Conservation (phyloP, 2,329 filamentous ascomycete species). For the Tolypocladium amazonense region DNA sequence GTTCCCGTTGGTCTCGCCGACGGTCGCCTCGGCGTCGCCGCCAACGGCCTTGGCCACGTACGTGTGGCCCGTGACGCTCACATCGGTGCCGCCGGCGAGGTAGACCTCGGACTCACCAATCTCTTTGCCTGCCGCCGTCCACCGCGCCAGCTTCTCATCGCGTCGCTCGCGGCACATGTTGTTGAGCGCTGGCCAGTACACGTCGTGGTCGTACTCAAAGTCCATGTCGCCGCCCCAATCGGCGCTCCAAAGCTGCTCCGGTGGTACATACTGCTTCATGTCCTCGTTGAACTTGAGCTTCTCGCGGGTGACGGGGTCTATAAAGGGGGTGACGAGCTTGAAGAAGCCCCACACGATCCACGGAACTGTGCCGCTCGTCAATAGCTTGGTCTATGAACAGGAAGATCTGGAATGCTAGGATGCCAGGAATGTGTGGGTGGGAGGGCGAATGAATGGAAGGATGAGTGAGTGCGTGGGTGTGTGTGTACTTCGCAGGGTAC, state of each 20-base stretch:
- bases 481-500: not conserved
- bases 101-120: constrained; percentile 85
- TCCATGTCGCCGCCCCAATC: constrained; percentile 67
- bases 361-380: constrained; percentile 51
- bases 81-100: constrained; percentile 51
- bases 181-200: constrained; percentile 82
- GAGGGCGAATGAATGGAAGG: not conserved
- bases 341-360: constrained; percentile 92
- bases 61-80: constrained; percentile 22
- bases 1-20: not conserved
- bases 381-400: not conserved
- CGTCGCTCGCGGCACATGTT: constrained; percentile 57
- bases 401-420: not conserved
- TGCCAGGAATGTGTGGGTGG: too few species aligned
- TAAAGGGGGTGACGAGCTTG: constrained; percentile 91
- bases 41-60: constrained; percentile 8
- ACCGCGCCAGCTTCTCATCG: constrained; percentile 54
- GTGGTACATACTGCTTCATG: constrained; percentile 69
- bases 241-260: constrained; percentile 70
- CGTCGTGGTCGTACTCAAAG: constrained; percentile 82
- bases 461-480: not conserved
- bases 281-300: constrained; percentile 99
- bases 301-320: constrained; percentile 84
- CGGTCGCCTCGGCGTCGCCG: not conserved
- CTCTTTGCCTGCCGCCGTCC: constrained; percentile 68